phyloP scores from a whole-genome alignment of 75 land plant genomes.

The Pseudotsuga menziesii region DNA sequence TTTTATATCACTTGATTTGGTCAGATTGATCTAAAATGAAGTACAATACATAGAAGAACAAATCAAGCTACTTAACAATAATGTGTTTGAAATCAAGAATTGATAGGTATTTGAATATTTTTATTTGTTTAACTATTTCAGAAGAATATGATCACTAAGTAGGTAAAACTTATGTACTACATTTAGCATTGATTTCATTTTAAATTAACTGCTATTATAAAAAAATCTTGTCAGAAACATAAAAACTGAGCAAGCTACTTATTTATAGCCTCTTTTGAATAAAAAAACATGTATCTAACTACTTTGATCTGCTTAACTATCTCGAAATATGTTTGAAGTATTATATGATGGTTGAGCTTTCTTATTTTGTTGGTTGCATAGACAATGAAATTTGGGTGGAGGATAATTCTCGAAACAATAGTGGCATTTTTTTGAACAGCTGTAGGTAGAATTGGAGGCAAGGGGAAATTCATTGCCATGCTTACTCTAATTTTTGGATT shows the following conservation, averaged over 20 bases:
- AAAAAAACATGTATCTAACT: not conserved
- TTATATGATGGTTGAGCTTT: not conserved
- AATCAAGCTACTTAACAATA: too few species aligned
- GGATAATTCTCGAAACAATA: conserved; percentile 48
- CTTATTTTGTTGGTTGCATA: conserved; percentile 1
- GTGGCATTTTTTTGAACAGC: conserved; percentile 70
- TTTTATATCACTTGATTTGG: not conserved
- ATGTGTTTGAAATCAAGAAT: too few species aligned
- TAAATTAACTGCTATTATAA: too few species aligned
- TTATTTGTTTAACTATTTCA: too few species aligned
- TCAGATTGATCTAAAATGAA: not conserved
- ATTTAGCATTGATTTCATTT: too few species aligned
- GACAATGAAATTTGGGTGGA: conserved; percentile 58
- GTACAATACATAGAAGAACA: not conserved
- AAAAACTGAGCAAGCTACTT: too few species aligned
- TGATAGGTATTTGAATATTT: too few species aligned
- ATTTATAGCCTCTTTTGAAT: not conserved
- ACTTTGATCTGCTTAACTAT: not conserved
- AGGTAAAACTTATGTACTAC: too few species aligned
- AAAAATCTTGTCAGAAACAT: too few species aligned
- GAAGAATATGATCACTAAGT: too few species aligned
- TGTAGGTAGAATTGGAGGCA: conserved; percentile 78
- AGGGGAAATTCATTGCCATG: conserved; percentile 83
- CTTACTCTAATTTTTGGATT: conserved; percentile 68
- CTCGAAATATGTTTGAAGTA: not conserved